Evolutionary conservation across 1,284 basidiomycete genomes (phyloP), one percentile per base, ranked within the genome.

Genomic region (Pterulicium gracile): DNA sequence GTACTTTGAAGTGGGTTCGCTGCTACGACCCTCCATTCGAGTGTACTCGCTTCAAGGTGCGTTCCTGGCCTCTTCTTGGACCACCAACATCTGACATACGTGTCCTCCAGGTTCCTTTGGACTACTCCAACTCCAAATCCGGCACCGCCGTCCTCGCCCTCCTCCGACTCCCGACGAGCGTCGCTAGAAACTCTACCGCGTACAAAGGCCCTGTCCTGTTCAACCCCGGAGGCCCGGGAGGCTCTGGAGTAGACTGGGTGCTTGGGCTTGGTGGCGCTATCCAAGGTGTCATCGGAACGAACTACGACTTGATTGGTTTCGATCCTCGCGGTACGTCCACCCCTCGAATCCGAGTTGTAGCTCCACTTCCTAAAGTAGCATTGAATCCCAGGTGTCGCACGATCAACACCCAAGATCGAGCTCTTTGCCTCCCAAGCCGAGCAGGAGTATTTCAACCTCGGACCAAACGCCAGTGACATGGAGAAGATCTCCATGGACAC

Each of bases 201-300:
- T 41, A 41, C 18, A 20, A n/a, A 41, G 39, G 39, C 18, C 39
- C 39, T 41, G 19, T 41, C 7, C 39, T 41, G n/a, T 41, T 10
- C 39, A 41, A 41, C 18, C 39, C 39, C 18, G 39, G 39, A 7
- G 39, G 39, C 7, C 39, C 39, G 10, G 39, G 39, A 15, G 39
- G 39, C 39, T 10, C 10, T 19, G 39, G 39, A 10, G 39, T 41
- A 10, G 39, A 41, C 10, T 10, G 10, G 7, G 39, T 41, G 10
- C 18, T n/a, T 7, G 27, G 10, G 7, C 13, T 41, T 41, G 39
- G n/a, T 10, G 10, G 10, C 18, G 10, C 15, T 34, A 34, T 34
- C 12, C 27, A 15, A 10, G 15, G 15, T 10, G 7, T 41, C 19
- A 7, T 41, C 19, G 39, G 39, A 7, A 10, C 7, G 10, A 19